phyloP scores from a whole-genome alignment of 139 green algal genomes.

The Gonium pectorale region DNA sequence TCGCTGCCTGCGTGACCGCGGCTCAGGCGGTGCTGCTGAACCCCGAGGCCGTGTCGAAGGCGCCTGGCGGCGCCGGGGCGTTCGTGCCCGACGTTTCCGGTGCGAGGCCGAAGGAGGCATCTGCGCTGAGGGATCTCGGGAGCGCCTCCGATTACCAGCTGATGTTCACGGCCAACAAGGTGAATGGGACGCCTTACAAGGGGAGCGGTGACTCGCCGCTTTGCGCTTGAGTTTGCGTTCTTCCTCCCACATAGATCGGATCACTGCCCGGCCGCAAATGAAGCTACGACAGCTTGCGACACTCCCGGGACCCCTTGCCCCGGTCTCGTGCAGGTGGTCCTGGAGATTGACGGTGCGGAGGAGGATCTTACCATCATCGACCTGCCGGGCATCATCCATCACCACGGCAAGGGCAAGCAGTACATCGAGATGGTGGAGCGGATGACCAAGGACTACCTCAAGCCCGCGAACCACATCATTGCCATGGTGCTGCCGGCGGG shows the following conservation, averaged over 20 bases:
- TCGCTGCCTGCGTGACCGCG: neutral
- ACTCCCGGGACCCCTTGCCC: too few species aligned
- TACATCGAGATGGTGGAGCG: conserved; percentile 7
- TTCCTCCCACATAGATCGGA: too few species aligned
- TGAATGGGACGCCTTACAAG: too few species aligned
- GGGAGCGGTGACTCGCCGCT: neutral
- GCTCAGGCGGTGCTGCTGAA: conserved; percentile 21
- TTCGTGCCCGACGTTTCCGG: neutral
- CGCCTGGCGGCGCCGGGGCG: neutral
- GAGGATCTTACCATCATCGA: conserved; percentile 51
- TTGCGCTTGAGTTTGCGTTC: too few species aligned
- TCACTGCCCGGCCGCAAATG: too few species aligned
- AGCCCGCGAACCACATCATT: conserved; percentile 24
- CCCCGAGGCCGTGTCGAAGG: neutral
- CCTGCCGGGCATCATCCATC: conserved; percentile 57
- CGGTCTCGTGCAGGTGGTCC: conserved; percentile 12
- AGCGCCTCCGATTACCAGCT: neutral
- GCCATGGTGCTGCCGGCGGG: conserved; percentile 18
- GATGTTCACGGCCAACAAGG: conserved; percentile 4
- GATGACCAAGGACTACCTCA: conserved; percentile 2
- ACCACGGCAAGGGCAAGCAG: neutral
- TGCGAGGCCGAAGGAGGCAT: neutral
- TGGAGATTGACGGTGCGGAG: conserved; percentile 42
- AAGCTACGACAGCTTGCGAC: too few species aligned
- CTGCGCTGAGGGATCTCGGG: neutral